phyloP scores from a whole-genome alignment of 192 early-diverging fungal species.

The Piromyces finnis region DNA sequence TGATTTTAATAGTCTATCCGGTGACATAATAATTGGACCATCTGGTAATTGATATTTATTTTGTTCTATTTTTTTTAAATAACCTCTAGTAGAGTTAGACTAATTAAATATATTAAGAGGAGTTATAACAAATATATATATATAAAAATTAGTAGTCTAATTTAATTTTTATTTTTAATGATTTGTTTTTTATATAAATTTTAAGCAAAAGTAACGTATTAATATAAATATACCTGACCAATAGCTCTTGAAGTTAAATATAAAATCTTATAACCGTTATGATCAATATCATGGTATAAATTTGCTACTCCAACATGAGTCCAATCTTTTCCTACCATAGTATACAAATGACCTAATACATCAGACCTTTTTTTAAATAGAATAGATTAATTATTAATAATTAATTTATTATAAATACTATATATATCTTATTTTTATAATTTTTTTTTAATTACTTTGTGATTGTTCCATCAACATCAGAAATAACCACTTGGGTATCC shows the following conservation, averaged over 20 bases:
- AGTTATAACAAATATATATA: neutral
- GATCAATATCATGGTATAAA: slow-evolving; percentile 81
- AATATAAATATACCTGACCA: slow-evolving; percentile 78
- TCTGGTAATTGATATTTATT: slow-evolving; percentile 71
- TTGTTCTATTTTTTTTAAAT: slow-evolving; percentile 78
- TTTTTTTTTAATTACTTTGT: slow-evolving; percentile 45
- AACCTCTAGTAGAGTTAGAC: slow-evolving; percentile 76
- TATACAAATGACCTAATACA: slow-evolving; percentile 86
- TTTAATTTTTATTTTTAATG: too few relatives aligned
- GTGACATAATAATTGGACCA: slow-evolving; percentile 89
- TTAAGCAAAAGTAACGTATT: too few relatives aligned
- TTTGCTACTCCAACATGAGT: slow-evolving; percentile 92
- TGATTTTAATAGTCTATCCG: slow-evolving; percentile 78
- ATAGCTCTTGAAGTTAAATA: slow-evolving; percentile 92
- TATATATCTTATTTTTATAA: too few relatives aligned
- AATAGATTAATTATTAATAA: neutral
- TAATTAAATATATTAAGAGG: neutral
- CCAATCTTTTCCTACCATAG: slow-evolving; percentile 96
- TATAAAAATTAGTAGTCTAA: neutral
- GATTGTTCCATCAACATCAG: slow-evolving; percentile 96
- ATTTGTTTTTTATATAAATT: too few relatives aligned
- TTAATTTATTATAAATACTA: too few relatives aligned
- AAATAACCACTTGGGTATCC: slow-evolving; percentile 77
- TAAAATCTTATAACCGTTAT: slow-evolving; percentile 86
- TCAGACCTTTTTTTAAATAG: slow-evolving; percentile 41